Percentiles rank a stretch among this genome's conserved stretches.
These are phyloP conservation scores for Cladobotryum protrusum DNA, from an alignment of 2,329 filamentous ascomycete species.

Conservation along the genomic window DNA sequence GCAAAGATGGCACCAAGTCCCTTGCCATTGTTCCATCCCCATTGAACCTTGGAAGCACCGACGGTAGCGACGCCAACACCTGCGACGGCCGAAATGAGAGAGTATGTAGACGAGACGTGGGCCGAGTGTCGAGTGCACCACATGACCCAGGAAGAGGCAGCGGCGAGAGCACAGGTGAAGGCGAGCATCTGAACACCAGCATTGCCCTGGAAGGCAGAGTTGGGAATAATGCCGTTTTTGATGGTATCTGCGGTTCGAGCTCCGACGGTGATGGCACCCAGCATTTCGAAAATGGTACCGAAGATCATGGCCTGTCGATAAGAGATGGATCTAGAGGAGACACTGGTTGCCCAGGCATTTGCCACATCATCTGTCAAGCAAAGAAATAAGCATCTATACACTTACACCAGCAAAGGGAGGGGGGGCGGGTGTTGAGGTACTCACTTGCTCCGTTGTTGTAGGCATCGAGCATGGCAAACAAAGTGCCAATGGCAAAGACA, in stretches of 20 bases:
- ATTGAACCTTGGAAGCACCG: conserved; percentile 54
- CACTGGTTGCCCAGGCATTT: conserved; percentile 72
- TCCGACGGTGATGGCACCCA: conserved; percentile 59
- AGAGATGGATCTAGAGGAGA: conserved; percentile 70
- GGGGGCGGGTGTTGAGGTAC: conserved; percentile 25
- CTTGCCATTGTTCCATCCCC: conserved; percentile 64
- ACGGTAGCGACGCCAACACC: conserved; percentile 62
- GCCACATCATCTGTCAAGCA: conserved; percentile 66
- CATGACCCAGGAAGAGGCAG: conserved; percentile 66
- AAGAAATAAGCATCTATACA: conserved; percentile 9
- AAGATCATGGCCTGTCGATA: conserved; percentile 63
- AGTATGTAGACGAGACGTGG: conserved; percentile 66
- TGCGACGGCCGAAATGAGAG: conserved; percentile 59
- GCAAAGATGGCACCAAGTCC: conserved; percentile 68
- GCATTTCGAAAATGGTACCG: conserved; percentile 59
- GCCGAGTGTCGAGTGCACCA: conserved; percentile 68
- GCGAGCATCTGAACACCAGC: conserved; percentile 63
- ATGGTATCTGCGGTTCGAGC: conserved; percentile 66
- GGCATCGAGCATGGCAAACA: conserved; percentile 70
- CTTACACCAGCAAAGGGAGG: background rate
- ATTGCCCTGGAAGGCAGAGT: conserved; percentile 48
- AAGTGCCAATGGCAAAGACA: conserved; percentile 67
- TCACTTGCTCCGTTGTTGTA: conserved; percentile 74
- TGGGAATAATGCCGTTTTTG: conserved; percentile 68
- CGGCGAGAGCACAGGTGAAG: conserved; percentile 56